These are phyloP conservation scores for Globisporangium paroecandrum DNA, from an alignment of 352 stramenopile genomes.

Conservation along the genomic window DNA sequence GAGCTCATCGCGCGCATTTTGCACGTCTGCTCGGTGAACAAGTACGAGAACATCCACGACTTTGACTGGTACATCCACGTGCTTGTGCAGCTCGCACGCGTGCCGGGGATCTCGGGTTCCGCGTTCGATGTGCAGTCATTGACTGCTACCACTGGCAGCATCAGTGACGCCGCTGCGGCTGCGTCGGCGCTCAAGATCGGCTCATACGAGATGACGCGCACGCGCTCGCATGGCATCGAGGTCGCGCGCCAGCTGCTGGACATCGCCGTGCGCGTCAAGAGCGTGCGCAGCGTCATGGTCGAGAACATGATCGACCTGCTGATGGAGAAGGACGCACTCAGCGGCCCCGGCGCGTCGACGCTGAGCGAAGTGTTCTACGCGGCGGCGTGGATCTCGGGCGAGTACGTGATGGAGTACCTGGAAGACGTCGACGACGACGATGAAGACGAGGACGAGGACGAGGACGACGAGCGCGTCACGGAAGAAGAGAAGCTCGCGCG, in stretches of 20 bases:
- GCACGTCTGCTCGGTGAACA: conserved; percentile 95
- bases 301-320: conserved; percentile 94
- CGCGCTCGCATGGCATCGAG: conserved; percentile 68
- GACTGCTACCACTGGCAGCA: conserved; percentile 21
- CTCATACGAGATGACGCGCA: conserved; percentile 26
- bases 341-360: conserved; percentile 66
- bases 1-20: conserved; percentile 96
- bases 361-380: conserved; percentile 94
- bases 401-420: conserved; percentile 93
- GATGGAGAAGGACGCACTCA: conserved; percentile 82
- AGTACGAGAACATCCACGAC: conserved; percentile 97
- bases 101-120: conserved; percentile 70
- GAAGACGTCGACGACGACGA: conserved; percentile 79
- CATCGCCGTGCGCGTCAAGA: conserved; percentile 95
- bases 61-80: conserved; percentile 99
- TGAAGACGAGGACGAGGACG: conserved; percentile 71
- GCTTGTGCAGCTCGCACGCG: conserved; percentile 93
- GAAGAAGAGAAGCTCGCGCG: conserved; percentile 86
- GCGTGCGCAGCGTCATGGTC: conserved; percentile 93
- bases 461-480: conserved; percentile 68
- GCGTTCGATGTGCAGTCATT: conserved; percentile 33
- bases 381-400: conserved; percentile 96
- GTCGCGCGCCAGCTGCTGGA: conserved; percentile 95
- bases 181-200: conserved; percentile 24
- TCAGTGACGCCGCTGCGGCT: conserved; percentile 28